Conservation (phyloP, 2,329 filamentous ascomycete genomes). For the Dendrostoma leiphaemia region DNA sequence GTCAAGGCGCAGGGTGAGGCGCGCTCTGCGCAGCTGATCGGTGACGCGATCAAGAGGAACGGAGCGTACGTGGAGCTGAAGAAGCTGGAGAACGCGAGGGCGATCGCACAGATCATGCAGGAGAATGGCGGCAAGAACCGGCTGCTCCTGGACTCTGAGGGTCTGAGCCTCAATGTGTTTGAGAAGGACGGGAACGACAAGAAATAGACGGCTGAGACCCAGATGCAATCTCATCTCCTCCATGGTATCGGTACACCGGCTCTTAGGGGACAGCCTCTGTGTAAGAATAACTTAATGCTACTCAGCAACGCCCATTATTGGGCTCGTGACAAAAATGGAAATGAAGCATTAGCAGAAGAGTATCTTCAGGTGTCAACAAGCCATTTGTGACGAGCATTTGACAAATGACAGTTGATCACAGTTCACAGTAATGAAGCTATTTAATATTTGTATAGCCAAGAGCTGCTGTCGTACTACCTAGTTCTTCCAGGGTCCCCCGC, state of each 20-base stretch:
- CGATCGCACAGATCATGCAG: constrained; percentile 85
- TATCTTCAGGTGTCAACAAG: too few relatives aligned
- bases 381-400: too few relatives aligned
- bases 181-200: constrained; percentile 46
- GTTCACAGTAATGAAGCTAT: too few relatives aligned
- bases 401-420: too few relatives aligned
- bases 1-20: constrained; percentile 99
- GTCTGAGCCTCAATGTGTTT: constrained; percentile 85
- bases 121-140: constrained; percentile 87
- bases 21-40: constrained; percentile 94
- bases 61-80: constrained; percentile 94
- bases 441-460: too few relatives aligned
- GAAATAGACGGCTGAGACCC: constrained; percentile 35
- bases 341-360: too few relatives aligned
- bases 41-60: constrained; percentile 99
- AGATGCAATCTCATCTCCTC: constrained; percentile 10
- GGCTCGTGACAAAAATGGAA: constrained; percentile 9
- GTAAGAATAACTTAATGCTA: constrained; percentile 19
- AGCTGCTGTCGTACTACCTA: too few relatives aligned
- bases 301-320: constrained; percentile 8
- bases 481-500: background rate
- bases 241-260: background rate
- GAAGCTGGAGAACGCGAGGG: constrained; percentile 94
- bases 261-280: constrained; percentile 6
- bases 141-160: constrained; percentile 87